phyloP scores from a whole-genome alignment of 2,329 filamentous ascomycete species.

The Cercospora janseana region DNA sequence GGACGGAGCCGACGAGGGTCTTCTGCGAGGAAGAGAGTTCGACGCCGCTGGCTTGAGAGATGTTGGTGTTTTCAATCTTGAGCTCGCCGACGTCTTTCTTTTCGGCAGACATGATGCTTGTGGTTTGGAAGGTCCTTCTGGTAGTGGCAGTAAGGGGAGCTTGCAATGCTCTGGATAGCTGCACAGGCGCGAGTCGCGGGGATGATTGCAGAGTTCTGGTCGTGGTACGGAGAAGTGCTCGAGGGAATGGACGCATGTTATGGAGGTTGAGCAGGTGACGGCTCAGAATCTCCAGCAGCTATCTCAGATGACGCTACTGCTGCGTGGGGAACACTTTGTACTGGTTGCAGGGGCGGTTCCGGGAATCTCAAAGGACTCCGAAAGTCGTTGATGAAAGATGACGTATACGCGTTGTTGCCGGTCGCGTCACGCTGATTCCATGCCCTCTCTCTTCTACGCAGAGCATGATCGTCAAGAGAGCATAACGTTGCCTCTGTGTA shows the following conservation, averaged over 20 bases:
- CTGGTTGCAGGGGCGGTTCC: not conserved
- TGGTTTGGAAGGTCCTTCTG: not conserved
- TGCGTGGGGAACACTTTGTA: not conserved
- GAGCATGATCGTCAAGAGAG: too few species aligned
- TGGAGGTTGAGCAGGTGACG: not conserved
- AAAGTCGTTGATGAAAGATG: conserved; percentile 9
- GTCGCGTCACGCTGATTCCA: not conserved
- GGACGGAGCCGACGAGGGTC: conserved; percentile 56
- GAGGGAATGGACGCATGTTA: conserved; percentile 4
- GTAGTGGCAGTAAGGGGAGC: not conserved
- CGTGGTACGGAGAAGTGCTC: not conserved
- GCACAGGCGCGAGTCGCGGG: not conserved
- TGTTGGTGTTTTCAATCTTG: conserved; percentile 55
- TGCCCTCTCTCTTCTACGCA: too few species aligned
- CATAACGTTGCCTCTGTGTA: too few species aligned
- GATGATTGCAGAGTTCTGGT: not conserved
- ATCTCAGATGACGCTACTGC: conserved; percentile 2
- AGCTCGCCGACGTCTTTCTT: conserved; percentile 32
- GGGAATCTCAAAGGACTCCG: not conserved
- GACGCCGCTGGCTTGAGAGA: conserved; percentile 54
- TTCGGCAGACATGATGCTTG: not conserved
- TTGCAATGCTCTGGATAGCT: not conserved
- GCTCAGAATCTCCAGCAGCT: not conserved
- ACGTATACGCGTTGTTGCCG: conserved; percentile 2
- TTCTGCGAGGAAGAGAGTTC: conserved; percentile 52